These are phyloP conservation scores for Dicorynia guianensis DNA, from an alignment of 306 rosid genomes.

Conservation along the genomic window DNA sequence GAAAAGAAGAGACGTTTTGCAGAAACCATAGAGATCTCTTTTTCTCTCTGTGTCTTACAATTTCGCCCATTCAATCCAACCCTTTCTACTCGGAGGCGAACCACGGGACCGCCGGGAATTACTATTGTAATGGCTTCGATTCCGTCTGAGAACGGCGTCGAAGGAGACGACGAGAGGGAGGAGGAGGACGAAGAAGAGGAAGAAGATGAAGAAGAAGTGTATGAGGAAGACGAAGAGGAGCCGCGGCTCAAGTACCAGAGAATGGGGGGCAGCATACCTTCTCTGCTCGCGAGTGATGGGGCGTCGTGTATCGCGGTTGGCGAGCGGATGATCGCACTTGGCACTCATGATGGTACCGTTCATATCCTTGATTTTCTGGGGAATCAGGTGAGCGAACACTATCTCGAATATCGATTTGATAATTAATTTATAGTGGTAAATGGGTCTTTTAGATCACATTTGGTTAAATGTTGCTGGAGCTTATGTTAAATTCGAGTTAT, in stretches of 20 bases:
- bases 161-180: conserved; percentile 92
- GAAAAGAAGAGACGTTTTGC: conserved; percentile 6
- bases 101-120: conserved; percentile 46
- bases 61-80: background rate
- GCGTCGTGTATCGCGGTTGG: conserved; percentile 94
- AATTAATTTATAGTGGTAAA: background rate
- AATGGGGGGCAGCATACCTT: conserved; percentile 95
- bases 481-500: background rate
- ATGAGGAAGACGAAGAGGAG: conserved; percentile 73
- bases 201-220: conserved; percentile 52
- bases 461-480: background rate
- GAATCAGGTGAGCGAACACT: conserved; percentile 71
- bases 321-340: conserved; percentile 96
- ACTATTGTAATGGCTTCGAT: conserved; percentile 80
- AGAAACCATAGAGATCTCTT: conserved; percentile 40
- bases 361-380: conserved; percentile 97
- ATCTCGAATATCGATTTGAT: background rate
- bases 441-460: background rate
- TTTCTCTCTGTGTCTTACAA: background rate
- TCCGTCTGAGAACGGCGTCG: conserved; percentile 81
- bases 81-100: background rate
- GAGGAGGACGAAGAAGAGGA: conserved; percentile 74
- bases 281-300: conserved; percentile 76
- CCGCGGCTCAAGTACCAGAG: conserved; percentile 98
- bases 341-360: conserved; percentile 85